Evolutionary conservation across 345 rosid species (phyloP), one percentile per base, ranked within the genome.

Genomic region (Ceriops tagal): DNA sequence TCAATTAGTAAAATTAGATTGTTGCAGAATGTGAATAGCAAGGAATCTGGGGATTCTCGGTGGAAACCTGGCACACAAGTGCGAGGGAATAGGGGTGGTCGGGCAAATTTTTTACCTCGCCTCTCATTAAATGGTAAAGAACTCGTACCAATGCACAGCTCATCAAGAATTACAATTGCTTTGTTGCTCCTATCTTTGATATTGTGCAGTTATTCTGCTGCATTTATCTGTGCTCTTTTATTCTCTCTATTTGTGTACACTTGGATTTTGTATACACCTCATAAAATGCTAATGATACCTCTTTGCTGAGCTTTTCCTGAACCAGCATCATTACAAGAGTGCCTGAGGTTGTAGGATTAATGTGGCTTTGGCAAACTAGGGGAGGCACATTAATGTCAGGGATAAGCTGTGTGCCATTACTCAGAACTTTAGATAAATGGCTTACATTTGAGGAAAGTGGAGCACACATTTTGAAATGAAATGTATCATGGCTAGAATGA

Each of bases 61-160:
- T 77, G 91, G 93, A 87, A 83, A 77, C 75, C 92, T 81, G 81
- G 89, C 61, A 68, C 84, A 26, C 83, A 79, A 34, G 87, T 89
- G 53, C 84, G 85, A 56, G 98, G 91, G 43, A 81, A 67, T 53
- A 85, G 86, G 84, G 87, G 83, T 70, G 88, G 83, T 66, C 82
- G 90, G 51, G 66, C 51, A 61, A 86, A 80, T 72, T 85, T 72
- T 78, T 60, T 84, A 31, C 66, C 89, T 62, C 89, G 83, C 53
- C 77, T 83, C 70, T 28, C 81, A 63, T 70, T 82, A 60, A 83
- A 83, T 76, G 97, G 98, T 91, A 85, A 77, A 61, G 47, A 70
- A 65, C 35, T 49, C 27, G 27, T 47, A 61, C 35, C 26, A 20
- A 58, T 46, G 53, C 1, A 68, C 66, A 57, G 20, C 34, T n/a